Base-by-base conservation (phyloP, 202 grass and related monocot genomes). In the Alloteropsis angusta region DNA sequence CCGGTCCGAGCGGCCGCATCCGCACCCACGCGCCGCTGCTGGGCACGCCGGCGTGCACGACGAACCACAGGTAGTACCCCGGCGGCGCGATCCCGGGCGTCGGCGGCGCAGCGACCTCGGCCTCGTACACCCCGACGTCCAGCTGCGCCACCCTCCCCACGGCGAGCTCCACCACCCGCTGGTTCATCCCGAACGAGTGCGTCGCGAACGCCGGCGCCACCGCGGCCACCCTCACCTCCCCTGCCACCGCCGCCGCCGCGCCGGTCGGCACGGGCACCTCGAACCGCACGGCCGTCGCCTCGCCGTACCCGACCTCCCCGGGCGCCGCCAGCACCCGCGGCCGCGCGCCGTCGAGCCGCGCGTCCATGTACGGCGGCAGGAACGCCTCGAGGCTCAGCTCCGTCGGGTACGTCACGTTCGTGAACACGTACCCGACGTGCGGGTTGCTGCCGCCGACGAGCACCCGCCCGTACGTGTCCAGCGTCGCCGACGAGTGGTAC, bases 171-270 rank as follows among this genome's bases (percentile, higher is more conserved):
- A 97, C 87, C 60, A 86, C 68, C 23, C 89, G 44, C 77, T 97
- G 91, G 84, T 92, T 94, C 94, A 97, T 97, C 83, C 94, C 91
- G 37, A 97, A 59, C 14, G 89, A 85, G 68, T 97, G 91, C 35
- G 91, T 92, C 34, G 82, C 86, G 66, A 97, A 97, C 28, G 68
- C 91, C 14, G 91, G 94, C 26, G 91, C 84, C 78, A 97, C 71
- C 23, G 77, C 80, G 0, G 38, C 68, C 64, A 92, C 91, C 41
- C 84, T 34, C 52, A 97, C 87, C 50, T 25, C 62, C 38, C 32
- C 71, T 0, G 5, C 12, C 1, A 10, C 77, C 9, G 43, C 54
- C 16, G 4, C 63, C 2, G 26, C 41, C 9, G 26, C 53, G 35
- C 35, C 35, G 3, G 68, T 0, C 41, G 25, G 48, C 25, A 7